Base-by-base conservation (phyloP, 2,329 filamentous ascomycete genomes). In the Alternaria triticimaculans region DNA sequence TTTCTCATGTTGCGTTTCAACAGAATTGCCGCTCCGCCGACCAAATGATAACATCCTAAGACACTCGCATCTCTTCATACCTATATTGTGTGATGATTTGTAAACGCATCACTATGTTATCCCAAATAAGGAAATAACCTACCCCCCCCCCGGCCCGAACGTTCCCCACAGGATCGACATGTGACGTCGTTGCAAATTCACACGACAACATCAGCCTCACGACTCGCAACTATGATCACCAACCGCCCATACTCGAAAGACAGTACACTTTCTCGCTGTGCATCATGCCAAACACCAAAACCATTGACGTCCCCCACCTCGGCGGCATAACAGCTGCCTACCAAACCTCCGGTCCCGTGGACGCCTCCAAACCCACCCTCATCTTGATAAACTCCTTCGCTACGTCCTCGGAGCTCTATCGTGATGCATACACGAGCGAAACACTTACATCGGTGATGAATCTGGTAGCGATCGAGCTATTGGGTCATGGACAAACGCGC, bases 361-460 rank as follows among this genome's bases (percentile, higher is more conserved):
- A 80, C 62, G 12, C 68, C 8, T 59, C 76, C 30, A 87, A 86
- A 68, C 85, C 85, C 5, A 87, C 85, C 1, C 74, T 85, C 15
- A 78, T 87, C 6, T 76, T 87, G 11, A 77, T 87, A 61, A 86
- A 87, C 69, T 82, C 81, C 25, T 86, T 87, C 75, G 83, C 80
- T 44, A 87, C 82, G n/a, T 80, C 81, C 0, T 80, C 81, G 0
- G 80, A 84, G 5, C 79, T 87, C 1, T 85, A 82, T 71, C 66
- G 68, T 2, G 60, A 71, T 11, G 82, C 84, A 61, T 84, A 80
- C 60, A 67, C 72, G n/a, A 78, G 81, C 55, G 46, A 69, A 12
- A 58, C 70, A 4, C 66, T 84, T 10, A 80, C 75, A 0, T 73
- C 75, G 5, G 68, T 71, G 3, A 80, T 84, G 73, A 87, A 87